A percentile compares a stretch with the other conserved stretches of the same genome.
Conservation (phyloP, 495 filamentous ascomycete genomes). For the Tuber aestivum region DNA sequence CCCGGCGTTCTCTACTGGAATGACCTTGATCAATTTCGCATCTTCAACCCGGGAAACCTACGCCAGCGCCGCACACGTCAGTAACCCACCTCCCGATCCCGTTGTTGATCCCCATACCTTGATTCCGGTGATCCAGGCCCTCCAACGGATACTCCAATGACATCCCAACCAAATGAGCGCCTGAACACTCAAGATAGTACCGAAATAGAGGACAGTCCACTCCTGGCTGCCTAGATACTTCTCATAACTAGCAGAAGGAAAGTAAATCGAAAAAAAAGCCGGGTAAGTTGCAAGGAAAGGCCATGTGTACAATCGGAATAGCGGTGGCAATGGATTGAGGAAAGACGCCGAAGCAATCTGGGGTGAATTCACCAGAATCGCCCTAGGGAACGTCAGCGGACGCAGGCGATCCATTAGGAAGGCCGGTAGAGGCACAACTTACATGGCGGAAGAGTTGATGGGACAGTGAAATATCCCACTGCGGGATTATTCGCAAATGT, state of each 20-base stretch:
- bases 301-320: constrained; percentile 82
- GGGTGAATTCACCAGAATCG: constrained; percentile 79
- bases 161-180: constrained; percentile 90
- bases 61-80: constrained; percentile 13
- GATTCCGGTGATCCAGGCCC: constrained; percentile 72
- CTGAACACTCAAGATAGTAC: constrained; percentile 79
- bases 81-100: not conserved
- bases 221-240: constrained; percentile 80
- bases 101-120: constrained; percentile 37
- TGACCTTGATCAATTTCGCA: constrained; percentile 87
- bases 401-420: not conserved
- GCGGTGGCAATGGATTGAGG: constrained; percentile 76
- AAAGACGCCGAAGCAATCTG: constrained; percentile 84
- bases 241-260: constrained; percentile 74
- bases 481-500: not conserved
- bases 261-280: constrained; percentile 76
- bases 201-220: constrained; percentile 95
- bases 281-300: constrained; percentile 90
- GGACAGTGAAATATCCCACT: not conserved
- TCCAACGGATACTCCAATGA: constrained; percentile 89
- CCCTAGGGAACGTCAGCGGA: constrained; percentile 44
- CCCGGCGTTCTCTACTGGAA: constrained; percentile 84
- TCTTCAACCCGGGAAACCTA: constrained; percentile 61
- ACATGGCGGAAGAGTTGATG: not conserved
- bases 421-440: not conserved